Evolutionary conservation across 805 yeast genomes (phyloP).

Genomic region (Kodamaea fukazawae): DNA sequence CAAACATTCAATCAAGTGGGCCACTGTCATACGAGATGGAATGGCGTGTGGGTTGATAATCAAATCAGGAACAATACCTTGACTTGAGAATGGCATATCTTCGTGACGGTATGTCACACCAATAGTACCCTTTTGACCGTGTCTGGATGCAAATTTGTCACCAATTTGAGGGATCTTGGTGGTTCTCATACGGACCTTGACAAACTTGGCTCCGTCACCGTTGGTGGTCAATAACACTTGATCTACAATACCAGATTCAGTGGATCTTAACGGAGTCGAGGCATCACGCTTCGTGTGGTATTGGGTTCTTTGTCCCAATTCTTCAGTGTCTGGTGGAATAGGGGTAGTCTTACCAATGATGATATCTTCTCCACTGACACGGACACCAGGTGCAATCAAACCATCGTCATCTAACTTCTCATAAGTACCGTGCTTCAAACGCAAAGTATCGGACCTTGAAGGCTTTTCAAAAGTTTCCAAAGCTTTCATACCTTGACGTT

Average conservation of each 20-base stretch:
- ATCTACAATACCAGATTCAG: constrained; percentile 98
- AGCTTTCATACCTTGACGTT: constrained; percentile 97
- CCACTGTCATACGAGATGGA: constrained; percentile 99
- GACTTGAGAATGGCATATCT: constrained; percentile 96
- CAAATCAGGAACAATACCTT: constrained; percentile 96
- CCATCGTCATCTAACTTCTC: constrained; percentile 99
- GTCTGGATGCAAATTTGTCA: constrained; percentile 98
- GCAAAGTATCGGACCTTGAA: constrained; percentile 85
- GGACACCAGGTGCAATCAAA: constrained; percentile 93
- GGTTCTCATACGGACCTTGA: constrained; percentile 97
- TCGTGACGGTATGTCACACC: constrained; percentile 98
- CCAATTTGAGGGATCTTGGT: constrained; percentile 99
- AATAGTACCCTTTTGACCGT: constrained; percentile 99
- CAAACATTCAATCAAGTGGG: constrained; percentile 97
- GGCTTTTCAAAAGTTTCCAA: constrained; percentile 98
- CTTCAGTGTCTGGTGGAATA: constrained; percentile 98
- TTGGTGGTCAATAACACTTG: constrained; percentile 95
- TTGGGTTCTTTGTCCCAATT: constrained; percentile 96
- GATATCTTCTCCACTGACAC: constrained; percentile 98
- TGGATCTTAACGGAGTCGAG: constrained; percentile 92
- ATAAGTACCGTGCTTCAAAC: constrained; percentile 97
- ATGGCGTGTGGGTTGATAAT: constrained; percentile 99
- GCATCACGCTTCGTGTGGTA: constrained; percentile 99
- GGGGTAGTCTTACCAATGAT: constrained; percentile 99
- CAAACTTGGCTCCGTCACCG: constrained; percentile 97